phyloP scores from a whole-genome alignment of 352 stramenopile species.

The Phytophthora ramorum region DNA sequence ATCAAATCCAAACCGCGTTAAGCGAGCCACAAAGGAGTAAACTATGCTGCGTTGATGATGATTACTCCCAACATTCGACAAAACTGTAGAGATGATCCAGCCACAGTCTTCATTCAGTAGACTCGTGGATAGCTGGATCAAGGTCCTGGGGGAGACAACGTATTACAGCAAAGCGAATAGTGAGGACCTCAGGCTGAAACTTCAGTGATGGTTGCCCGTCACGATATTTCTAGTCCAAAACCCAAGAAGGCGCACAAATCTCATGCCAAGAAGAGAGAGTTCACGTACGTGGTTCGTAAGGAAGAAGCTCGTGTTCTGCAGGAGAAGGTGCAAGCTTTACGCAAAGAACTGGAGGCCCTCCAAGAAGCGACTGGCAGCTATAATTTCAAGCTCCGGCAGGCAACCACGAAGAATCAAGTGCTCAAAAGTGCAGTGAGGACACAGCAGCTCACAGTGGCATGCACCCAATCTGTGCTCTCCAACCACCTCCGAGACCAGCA shows the following conservation, averaged over 20 bases:
- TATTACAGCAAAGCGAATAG: not conserved
- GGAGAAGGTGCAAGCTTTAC: not conserved
- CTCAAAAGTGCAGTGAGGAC: not conserved
- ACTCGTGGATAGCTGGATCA: not conserved
- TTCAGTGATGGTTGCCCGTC: not conserved
- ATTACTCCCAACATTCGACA: not conserved
- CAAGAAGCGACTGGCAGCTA: not conserved
- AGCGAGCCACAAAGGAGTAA: no score
- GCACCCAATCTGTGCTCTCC: conserved; percentile 16
- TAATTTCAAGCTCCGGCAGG: not conserved
- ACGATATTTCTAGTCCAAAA: not conserved
- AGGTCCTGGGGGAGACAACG: not conserved
- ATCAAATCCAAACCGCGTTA: not conserved
- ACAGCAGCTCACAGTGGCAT: conserved; percentile 24
- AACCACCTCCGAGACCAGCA: not conserved
- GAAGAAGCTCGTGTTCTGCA: conserved; percentile 1
- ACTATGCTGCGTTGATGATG: not conserved
- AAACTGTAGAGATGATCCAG: not conserved
- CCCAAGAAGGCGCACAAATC: not conserved
- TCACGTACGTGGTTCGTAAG: conserved; percentile 10
- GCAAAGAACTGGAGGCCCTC: not conserved
- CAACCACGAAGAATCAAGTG: conserved; percentile 8
- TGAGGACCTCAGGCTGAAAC: not conserved
- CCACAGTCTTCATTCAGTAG: not conserved
- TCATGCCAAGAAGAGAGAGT: conserved; percentile 3